These are phyloP conservation scores for Lonicera japonica DNA, from an alignment of 129 eudicot genomes.

Conservation along the genomic window DNA sequence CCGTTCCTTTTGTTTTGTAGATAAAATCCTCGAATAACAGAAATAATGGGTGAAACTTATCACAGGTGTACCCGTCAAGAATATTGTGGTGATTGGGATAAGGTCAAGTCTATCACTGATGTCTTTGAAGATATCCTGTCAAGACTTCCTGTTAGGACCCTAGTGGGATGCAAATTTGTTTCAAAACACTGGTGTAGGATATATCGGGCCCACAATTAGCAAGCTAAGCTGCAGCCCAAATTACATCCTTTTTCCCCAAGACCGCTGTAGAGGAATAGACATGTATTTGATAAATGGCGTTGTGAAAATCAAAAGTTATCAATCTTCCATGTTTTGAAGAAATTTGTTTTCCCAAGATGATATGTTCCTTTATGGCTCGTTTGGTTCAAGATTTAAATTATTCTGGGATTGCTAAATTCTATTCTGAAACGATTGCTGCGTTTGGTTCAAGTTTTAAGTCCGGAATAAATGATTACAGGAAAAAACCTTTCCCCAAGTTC, in stretches of 20 bases:
- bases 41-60: too few relatives aligned
- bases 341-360: background rate
- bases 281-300: conserved; percentile 7
- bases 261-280: background rate
- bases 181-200: conserved; percentile 10
- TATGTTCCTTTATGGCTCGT: conserved; percentile 15
- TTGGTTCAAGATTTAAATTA: too few relatives aligned
- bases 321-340: background rate
- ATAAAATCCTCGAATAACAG: too few relatives aligned
- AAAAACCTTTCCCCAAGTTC: too few relatives aligned
- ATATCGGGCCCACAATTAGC: conserved; percentile 7
- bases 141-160: conserved; percentile 15
- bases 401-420: too few relatives aligned
- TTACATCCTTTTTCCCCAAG: background rate
- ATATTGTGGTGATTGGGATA: background rate
- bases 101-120: background rate
- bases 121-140: conserved; percentile 4
- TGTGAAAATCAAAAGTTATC: background rate
- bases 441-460: too few relatives aligned
- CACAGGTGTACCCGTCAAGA: too few relatives aligned
- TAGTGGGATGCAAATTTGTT: conserved; percentile 10
- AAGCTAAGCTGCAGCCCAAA: conserved; percentile 7
- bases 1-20: too few relatives aligned
- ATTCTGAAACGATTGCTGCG: too few relatives aligned
- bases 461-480: too few relatives aligned